phyloP scores from a whole-genome alignment of 2,329 filamentous ascomycete species.

The Elsinoe necatrix region DNA sequence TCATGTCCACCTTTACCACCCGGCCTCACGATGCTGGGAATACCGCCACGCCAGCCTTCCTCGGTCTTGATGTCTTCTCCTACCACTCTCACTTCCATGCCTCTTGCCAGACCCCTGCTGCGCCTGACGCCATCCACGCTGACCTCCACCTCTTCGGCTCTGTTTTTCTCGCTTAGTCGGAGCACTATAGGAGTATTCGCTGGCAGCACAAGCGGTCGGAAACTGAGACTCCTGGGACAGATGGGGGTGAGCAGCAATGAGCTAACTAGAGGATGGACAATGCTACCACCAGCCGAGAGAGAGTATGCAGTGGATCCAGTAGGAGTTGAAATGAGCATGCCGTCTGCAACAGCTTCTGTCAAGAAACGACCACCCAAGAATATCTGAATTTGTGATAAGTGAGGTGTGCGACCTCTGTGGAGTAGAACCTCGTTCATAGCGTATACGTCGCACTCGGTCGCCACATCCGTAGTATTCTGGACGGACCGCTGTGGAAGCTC shows the following conservation, averaged over 20 bases:
- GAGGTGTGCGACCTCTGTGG: constrained; percentile 80
- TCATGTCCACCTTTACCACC: constrained; percentile 38
- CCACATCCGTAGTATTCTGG: background rate
- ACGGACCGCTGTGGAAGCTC: constrained; percentile 25
- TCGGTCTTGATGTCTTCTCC: constrained; percentile 33
- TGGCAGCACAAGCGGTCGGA: constrained; percentile 82
- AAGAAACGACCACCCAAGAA: constrained; percentile 82
- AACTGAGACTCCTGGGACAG: constrained; percentile 83
- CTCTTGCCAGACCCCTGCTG: constrained; percentile 35
- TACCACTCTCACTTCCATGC: constrained; percentile 40
- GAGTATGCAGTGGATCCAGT: constrained; percentile 95
- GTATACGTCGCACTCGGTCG: constrained; percentile 46
- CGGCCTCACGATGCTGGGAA: constrained; percentile 79
- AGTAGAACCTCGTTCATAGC: constrained; percentile 95
- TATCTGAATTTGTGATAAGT: constrained; percentile 85
- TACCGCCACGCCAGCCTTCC: constrained; percentile 60
- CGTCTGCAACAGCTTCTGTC: constrained; percentile 89
- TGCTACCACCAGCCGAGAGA: constrained; percentile 82
- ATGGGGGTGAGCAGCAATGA: constrained; percentile 88
- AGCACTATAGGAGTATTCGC: constrained; percentile 77
- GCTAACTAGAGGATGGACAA: constrained; percentile 86
- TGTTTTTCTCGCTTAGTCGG: constrained; percentile 59
- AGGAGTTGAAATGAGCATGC: constrained; percentile 86
- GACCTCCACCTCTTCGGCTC: constrained; percentile 42
- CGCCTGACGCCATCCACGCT: constrained; percentile 42